These are phyloP conservation scores for Xylariomycetidae sp. DNA, from an alignment of 2,329 filamentous ascomycete genomes.

Conservation along the genomic window DNA sequence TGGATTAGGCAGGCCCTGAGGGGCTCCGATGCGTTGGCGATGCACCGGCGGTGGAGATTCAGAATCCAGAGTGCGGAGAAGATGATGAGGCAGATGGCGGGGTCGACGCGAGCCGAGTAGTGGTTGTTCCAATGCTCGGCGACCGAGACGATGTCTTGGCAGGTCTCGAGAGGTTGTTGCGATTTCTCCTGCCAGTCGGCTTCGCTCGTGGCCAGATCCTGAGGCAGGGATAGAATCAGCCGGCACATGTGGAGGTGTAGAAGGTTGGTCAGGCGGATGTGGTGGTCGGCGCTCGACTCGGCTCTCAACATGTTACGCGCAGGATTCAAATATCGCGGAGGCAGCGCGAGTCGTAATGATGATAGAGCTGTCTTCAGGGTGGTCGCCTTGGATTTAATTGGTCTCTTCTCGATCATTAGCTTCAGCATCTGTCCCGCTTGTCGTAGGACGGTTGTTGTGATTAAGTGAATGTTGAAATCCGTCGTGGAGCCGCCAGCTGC, in stretches of 20 bases:
- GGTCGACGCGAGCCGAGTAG: constrained; percentile 26
- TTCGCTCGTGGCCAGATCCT: constrained; percentile 7
- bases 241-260: constrained; percentile 22
- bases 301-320: constrained; percentile 24
- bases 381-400: constrained; percentile 6
- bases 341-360: constrained; percentile 24
- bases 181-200: constrained; percentile 21
- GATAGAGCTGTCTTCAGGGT: constrained; percentile 16
- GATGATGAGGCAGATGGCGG: constrained; percentile 30
- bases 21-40: constrained; percentile 4
- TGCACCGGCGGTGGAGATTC: constrained; percentile 23
- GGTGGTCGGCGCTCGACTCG: constrained; percentile 24
- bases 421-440: constrained; percentile 19
- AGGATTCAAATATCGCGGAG: constrained; percentile 25
- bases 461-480: constrained; percentile 23
- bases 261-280: constrained; percentile 18
- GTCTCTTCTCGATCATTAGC: constrained; percentile 14
- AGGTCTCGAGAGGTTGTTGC: constrained; percentile 25
- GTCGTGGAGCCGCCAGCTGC: constrained; percentile 11
- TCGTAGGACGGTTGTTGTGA: constrained; percentile 23
- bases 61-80: constrained; percentile 24
- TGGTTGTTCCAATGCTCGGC: constrained; percentile 28
- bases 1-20: constrained; percentile 8
- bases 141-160: constrained; percentile 25
- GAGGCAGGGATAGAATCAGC: constrained; percentile 14